A percentile compares a stretch with the other conserved stretches of the same genome.
phyloP scores from a whole-genome alignment of 495 filamentous ascomycete species.

The Hyphodiscus hymeniophilus region DNA sequence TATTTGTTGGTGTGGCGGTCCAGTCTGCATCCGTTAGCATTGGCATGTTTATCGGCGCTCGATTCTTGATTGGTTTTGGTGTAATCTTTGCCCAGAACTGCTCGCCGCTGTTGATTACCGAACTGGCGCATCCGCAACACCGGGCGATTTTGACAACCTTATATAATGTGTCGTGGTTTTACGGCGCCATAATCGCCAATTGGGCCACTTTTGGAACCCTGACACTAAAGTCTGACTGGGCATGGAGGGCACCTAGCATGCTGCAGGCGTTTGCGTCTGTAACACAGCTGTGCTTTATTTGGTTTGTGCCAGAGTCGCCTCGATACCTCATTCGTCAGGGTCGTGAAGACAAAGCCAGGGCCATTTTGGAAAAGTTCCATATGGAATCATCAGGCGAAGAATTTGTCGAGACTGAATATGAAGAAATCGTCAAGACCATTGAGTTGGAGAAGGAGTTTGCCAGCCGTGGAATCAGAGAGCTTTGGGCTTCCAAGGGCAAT shows the following conservation, averaged over 20 bases:
- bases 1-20: constrained; percentile 40
- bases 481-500: constrained; percentile 39
- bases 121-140: constrained; percentile 46
- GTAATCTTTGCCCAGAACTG: constrained; percentile 38
- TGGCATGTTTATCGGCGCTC: constrained; percentile 32
- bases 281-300: constrained; percentile 42
- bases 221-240: constrained; percentile 36
- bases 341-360: constrained; percentile 52
- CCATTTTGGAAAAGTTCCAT: constrained; percentile 48
- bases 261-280: constrained; percentile 42
- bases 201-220: constrained; percentile 32
- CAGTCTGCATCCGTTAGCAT: constrained; percentile 37
- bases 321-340: constrained; percentile 59
- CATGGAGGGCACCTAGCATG: constrained; percentile 46
- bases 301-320: constrained; percentile 49
- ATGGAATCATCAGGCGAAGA: constrained; percentile 45
- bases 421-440: constrained; percentile 50
- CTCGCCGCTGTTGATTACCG: constrained; percentile 41
- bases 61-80: constrained; percentile 41
- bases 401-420: constrained; percentile 50
- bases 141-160: constrained; percentile 46
- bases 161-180: constrained; percentile 45
- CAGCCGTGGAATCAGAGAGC: constrained; percentile 23
- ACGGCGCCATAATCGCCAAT: constrained; percentile 38
- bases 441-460: constrained; percentile 45